Conservation (phyloP, 495 filamentous ascomycete genomes). For the Aspergillus bertholletiae region DNA sequence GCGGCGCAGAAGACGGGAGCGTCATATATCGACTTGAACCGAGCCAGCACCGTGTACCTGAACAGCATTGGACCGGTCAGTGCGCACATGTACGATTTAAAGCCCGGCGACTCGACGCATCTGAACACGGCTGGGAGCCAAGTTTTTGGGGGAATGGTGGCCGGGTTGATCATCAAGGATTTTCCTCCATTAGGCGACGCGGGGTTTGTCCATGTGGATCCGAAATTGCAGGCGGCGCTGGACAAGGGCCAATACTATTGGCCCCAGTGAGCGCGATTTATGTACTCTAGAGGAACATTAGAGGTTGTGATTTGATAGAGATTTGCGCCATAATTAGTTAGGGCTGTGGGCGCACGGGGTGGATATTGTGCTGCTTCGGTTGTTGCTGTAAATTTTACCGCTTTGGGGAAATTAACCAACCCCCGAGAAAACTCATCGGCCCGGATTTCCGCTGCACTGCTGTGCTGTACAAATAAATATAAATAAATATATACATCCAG, state of each 20-base stretch:
- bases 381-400: conserved; percentile 2
- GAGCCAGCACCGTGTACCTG: conserved; percentile 36
- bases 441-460: neutral
- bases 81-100: conserved; percentile 37
- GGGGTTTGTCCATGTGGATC: conserved; percentile 24
- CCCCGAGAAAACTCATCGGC: neutral
- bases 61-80: conserved; percentile 40
- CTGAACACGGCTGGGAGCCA: conserved; percentile 37
- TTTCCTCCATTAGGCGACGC: conserved; percentile 14
- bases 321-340: neutral
- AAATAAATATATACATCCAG: no score
- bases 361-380: no score
- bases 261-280: conserved; percentile 6
- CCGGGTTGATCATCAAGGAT: conserved; percentile 27
- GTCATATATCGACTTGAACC: conserved; percentile 41
- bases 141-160: conserved; percentile 48
- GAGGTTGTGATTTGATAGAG: no score
- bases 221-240: conserved; percentile 27
- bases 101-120: conserved; percentile 40
- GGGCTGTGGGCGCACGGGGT: neutral
- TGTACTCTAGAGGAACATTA: no score
- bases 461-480: neutral
- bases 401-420: neutral
- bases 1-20: conserved; percentile 27
- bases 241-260: conserved; percentile 26